These are phyloP conservation scores for Alternaria triticimaculans DNA, from an alignment of 2,329 filamentous ascomycete species.

Conservation along the genomic window DNA sequence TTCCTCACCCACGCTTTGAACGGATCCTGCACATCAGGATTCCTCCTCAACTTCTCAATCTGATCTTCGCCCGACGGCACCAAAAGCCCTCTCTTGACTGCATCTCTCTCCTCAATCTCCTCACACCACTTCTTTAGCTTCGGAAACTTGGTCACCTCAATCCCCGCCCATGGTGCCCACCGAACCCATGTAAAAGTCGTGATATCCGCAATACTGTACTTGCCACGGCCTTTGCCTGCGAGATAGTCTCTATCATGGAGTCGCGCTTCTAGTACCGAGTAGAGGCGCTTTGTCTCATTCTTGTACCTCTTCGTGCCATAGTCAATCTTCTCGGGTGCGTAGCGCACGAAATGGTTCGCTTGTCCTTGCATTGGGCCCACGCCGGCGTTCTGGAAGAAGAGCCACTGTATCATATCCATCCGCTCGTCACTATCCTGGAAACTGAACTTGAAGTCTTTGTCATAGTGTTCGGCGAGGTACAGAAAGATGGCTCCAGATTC, in stretches of 20 bases:
- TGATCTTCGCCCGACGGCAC: conserved; percentile 34
- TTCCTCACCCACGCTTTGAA: conserved; percentile 35
- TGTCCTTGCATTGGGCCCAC: conserved; percentile 81
- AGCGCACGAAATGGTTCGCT: conserved; percentile 78
- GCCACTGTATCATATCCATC: conserved; percentile 80
- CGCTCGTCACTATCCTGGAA: conserved; percentile 77
- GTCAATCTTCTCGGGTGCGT: conserved; percentile 78
- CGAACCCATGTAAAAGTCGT: conserved; percentile 80
- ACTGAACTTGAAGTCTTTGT: conserved; percentile 77
- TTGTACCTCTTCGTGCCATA: conserved; percentile 81
- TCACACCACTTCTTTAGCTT: conserved; percentile 62
- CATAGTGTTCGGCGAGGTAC: conserved; percentile 81
- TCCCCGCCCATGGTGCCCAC: conserved; percentile 62
- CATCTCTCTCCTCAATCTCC: conserved; percentile 25
- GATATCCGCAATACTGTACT: conserved; percentile 68
- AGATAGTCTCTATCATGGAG: conserved; percentile 61
- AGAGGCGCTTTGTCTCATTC: conserved; percentile 82
- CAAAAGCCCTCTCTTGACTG: conserved; percentile 64
- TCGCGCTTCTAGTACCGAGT: conserved; percentile 74
- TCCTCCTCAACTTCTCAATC: conserved; percentile 28
- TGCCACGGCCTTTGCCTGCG: conserved; percentile 66
- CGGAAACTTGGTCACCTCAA: conserved; percentile 72
- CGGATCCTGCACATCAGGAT: conserved; percentile 30
- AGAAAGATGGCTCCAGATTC: conserved; percentile 82
- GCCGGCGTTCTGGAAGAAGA: conserved; percentile 73